phyloP scores from a whole-genome alignment of 2,329 filamentous ascomycete species.

The Scedosporium dehoogii region DNA sequence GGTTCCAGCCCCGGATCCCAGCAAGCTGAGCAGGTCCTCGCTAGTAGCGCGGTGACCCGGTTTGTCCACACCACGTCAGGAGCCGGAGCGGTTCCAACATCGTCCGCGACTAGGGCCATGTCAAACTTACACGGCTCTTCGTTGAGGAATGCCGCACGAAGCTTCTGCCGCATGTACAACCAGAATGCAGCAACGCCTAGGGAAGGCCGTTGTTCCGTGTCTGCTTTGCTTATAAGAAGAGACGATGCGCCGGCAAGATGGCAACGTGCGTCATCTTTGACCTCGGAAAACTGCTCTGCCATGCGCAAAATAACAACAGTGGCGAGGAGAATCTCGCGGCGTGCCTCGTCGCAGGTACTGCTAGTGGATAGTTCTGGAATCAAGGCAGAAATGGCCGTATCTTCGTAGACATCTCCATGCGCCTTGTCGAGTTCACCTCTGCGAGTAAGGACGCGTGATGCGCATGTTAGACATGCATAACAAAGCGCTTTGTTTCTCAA shows the following conservation, averaged over 20 bases:
- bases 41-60: slow-evolving; percentile 1
- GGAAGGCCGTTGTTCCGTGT: background rate
- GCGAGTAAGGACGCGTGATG: background rate
- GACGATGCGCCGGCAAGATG: slow-evolving; percentile 2
- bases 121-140: slow-evolving; percentile 4
- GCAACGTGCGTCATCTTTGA: slow-evolving; percentile 1
- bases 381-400: background rate
- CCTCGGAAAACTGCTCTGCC: slow-evolving; percentile 6
- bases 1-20: background rate
- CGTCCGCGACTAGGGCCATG: background rate
- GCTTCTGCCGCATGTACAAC: slow-evolving; percentile 3
- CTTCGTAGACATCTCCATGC: background rate
- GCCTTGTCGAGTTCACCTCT: background rate
- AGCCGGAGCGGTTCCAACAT: background rate
- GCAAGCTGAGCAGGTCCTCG: slow-evolving; percentile 2
- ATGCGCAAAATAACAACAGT: slow-evolving; percentile 7
- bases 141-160: slow-evolving; percentile 3
- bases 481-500: slow-evolving; percentile 1
- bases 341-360: background rate
- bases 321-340: background rate
- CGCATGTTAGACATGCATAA: slow-evolving; percentile 4
- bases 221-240: background rate
- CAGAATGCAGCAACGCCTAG: slow-evolving; percentile 2
- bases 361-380: background rate
- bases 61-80: background rate